Evolutionary conservation across 176 grass and related monocot species (phyloP), one percentile per base, ranked within the genome.

Genomic region (Puccinellia tenuiflora): DNA sequence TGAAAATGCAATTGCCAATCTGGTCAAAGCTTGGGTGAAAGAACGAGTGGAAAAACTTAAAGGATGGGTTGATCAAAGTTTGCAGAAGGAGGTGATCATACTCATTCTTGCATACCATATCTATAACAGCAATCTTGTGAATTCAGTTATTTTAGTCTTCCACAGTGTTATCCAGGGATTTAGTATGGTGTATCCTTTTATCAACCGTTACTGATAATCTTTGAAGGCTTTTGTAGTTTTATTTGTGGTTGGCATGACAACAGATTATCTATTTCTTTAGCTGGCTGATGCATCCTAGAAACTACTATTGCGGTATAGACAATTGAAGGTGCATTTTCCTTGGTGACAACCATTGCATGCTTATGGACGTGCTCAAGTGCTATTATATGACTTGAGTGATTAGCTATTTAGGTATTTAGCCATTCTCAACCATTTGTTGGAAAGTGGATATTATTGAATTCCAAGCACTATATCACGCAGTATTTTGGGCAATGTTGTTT

Each of bases 21-120:
- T 98, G 35, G 85, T 95, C 14, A 98, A 88, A 86, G 61, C 80
- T 76, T 98, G 96, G 96, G 78, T 93, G 65, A 90, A 86, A 40
- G 63, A 84, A 88, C 78, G 78, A 74, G 73, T 90, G 45, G 87
- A 91, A 25, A 85, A 64, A 75, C 92, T 98, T 40, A 88, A 90
- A 78, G 83, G 39, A 31, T 95, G 89, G 89, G 50, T 79, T 74
- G 90, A 93, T 39, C 77, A 76, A 64, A 93, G 86, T 81, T 85
- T 91, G 76, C 79, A 90, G 59, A 85, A 91, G 77, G 92, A 95
- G 96, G 96, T 95, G 34, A 75, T 68, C 57, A 68, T 75, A 66
- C 76, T 57, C 89, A 68, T 79, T 81, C 33, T 51, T 21, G 39
- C 61, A 42, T 77, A 57, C 83, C 13, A 48, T 52, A 74, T 14